phyloP scores from a whole-genome alignment of 2,329 filamentous ascomycete genomes.

The Pezizomycotina sp. region DNA sequence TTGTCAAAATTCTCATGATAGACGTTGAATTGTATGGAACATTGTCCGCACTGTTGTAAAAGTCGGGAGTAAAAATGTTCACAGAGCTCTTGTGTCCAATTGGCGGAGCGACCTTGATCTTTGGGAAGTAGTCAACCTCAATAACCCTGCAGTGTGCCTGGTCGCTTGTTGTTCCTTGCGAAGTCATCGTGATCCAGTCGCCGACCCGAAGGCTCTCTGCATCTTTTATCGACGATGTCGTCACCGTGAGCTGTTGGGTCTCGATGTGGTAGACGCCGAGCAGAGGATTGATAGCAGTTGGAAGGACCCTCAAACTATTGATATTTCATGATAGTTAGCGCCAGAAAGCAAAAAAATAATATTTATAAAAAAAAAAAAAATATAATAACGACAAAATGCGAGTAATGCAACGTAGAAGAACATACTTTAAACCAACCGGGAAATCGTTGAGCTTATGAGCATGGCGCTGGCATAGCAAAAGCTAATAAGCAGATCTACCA shows the following conservation, averaged over 20 bases:
- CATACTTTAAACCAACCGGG: slow-evolving; percentile 40
- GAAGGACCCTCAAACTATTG: too few relatives aligned
- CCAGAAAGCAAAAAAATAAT: not conserved
- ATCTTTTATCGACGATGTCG: slow-evolving; percentile 5
- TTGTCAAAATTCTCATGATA: slow-evolving; percentile 45
- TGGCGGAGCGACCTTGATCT: slow-evolving; percentile 30
- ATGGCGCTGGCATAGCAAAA: slow-evolving; percentile 54
- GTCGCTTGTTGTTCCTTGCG: slow-evolving; percentile 2
- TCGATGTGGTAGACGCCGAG: slow-evolving; percentile 6
- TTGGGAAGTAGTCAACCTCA: slow-evolving; percentile 33
- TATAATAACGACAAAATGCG: not conserved
- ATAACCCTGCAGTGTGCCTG: slow-evolving; percentile 36
- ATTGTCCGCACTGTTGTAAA: not conserved
- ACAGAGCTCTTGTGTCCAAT: not conserved
- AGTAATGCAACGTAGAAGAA: slow-evolving; percentile 7
- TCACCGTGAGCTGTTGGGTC: slow-evolving; percentile 5
- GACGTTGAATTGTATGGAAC: too few relatives aligned
- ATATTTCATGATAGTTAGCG: slow-evolving; percentile 4
- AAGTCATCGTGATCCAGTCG: slow-evolving; percentile 36
- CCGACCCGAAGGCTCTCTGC: slow-evolving; percentile 31
- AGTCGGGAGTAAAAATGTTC: not conserved
- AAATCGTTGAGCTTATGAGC: slow-evolving; percentile 35
- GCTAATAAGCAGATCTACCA: slow-evolving; percentile 69
- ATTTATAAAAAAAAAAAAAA: not conserved
- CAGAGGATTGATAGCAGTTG: slow-evolving; percentile 3